Base-by-base conservation (phyloP, 306 rosid genomes). In the Trifolium pratense region DNA sequence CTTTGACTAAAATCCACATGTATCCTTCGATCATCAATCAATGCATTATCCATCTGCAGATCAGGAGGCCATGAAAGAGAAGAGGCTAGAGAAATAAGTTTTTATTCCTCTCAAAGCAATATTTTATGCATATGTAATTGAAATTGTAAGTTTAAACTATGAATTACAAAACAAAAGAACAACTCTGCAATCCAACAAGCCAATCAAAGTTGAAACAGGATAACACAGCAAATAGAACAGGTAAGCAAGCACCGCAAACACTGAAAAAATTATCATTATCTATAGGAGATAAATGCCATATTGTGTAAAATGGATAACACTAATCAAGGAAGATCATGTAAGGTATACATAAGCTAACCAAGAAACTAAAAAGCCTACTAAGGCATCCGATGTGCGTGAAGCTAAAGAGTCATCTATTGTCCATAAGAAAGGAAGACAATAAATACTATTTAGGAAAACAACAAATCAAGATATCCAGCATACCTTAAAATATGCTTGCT, bases 1-100 rank as follows among this genome's bases (percentile, higher is more conserved):
- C 94, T 91, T 76, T 91, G 98, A 85, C 98, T 91, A 88, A 94
- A 94, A 84, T 94, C 99, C 57, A 94, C 99, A 66, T 91, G 98
- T 81, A 94, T 91, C 83, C 98, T 89, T 78, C 97, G 85, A 73
- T 94, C 99, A 80, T 94, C 99, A 82, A 94, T 94, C 84, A 94
- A 73, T 57, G 99, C 95, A 78, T 91, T 94, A 85, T 91, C 99
- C 97, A 94, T 94, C 99, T 94, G 78, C 79, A 66, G 52, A 63
- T 60, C 43, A 48, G 51, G 51, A 75, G 59, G 62, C 64, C 82
- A 43, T 51, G 21, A 26, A 76, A 67, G 63, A 49, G 43, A 68
- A 42, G 11, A 62, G 34, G 40, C 20, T 49, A 26, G 65, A 5
- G 55, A 59, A 61, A 13, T 29, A 29, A 20, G 12, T 34, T n/a